Evolutionary conservation across 2,329 filamentous ascomycete species (phyloP).

Genomic region (Aspergillus vadensis): DNA sequence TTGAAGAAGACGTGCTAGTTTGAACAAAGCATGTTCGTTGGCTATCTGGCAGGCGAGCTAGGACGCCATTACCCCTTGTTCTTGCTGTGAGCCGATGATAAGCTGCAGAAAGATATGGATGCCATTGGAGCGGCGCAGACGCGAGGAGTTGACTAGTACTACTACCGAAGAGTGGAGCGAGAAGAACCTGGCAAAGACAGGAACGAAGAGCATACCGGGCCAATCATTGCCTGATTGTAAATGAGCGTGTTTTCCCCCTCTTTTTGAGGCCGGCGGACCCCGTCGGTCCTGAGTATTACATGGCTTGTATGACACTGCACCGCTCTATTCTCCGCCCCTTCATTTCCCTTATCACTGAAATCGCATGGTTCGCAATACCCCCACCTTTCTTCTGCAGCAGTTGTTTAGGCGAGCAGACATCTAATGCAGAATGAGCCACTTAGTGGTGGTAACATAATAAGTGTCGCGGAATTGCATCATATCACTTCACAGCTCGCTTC

Average conservation of each 20-base stretch:
- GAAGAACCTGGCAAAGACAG: not conserved
- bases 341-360: not conserved
- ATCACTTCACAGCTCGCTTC: not conserved
- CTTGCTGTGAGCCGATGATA: not conserved
- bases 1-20: not conserved
- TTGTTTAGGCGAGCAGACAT: not conserved
- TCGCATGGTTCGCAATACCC: not conserved
- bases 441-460: not conserved
- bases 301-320: not conserved
- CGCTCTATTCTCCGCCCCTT: not conserved
- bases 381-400: not conserved
- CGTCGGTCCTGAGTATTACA: not conserved
- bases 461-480: not conserved
- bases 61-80: not conserved
- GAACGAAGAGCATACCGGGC: not conserved
- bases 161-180: not conserved
- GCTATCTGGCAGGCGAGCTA: not conserved
- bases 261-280: not conserved
- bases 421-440: not conserved
- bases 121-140: not conserved
- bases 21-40: not conserved
- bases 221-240: not conserved
- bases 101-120: not conserved
- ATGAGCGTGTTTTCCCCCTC: not conserved
- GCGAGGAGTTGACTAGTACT: not conserved